phyloP scores from a whole-genome alignment of 108 stramenopile genomes.

The Schizochytrium sp. region DNA sequence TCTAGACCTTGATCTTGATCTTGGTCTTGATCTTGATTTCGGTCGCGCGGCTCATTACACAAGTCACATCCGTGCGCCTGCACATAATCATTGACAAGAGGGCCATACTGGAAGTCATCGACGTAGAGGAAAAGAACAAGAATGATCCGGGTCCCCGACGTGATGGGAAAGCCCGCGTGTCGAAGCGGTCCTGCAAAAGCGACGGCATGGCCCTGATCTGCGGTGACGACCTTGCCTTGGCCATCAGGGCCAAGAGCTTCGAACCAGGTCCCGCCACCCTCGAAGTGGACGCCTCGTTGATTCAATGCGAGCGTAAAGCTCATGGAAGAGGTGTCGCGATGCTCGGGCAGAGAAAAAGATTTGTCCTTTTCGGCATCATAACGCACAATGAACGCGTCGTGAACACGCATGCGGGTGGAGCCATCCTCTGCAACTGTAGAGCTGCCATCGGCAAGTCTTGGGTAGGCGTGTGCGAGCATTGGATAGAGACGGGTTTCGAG shows the following conservation, averaged over 20 bases:
- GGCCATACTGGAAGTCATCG: slow-evolving; percentile 15
- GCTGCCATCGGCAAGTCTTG: not conserved
- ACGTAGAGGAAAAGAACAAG: slow-evolving; percentile 21
- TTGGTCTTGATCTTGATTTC: too few relatives aligned
- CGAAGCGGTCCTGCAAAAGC: slow-evolving; percentile 19
- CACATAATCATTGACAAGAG: not conserved
- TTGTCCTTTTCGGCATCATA: not conserved
- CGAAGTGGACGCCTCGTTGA: not conserved
- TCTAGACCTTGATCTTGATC: too few relatives aligned
- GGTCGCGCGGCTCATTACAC: not conserved
- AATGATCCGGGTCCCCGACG: not conserved
- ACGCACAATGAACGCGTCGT: slow-evolving; percentile 25
- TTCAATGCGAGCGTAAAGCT: slow-evolving; percentile 8
- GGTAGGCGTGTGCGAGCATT: not conserved
- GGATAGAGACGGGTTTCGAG: not conserved
- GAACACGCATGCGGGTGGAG: slow-evolving; percentile 6
- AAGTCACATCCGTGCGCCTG: not conserved
- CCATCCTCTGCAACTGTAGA: not conserved
- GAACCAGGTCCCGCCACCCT: slow-evolving; percentile 28
- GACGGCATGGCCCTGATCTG: not conserved
- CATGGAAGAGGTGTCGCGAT: slow-evolving; percentile 6
- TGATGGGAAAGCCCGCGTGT: slow-evolving; percentile 24
- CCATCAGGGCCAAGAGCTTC: not conserved
- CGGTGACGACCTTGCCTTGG: not conserved
- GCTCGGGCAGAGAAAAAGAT: slow-evolving; percentile 4